Evolutionary conservation across 306 rosid genomes (phyloP).

Genomic region (Datisca glomerata): DNA sequence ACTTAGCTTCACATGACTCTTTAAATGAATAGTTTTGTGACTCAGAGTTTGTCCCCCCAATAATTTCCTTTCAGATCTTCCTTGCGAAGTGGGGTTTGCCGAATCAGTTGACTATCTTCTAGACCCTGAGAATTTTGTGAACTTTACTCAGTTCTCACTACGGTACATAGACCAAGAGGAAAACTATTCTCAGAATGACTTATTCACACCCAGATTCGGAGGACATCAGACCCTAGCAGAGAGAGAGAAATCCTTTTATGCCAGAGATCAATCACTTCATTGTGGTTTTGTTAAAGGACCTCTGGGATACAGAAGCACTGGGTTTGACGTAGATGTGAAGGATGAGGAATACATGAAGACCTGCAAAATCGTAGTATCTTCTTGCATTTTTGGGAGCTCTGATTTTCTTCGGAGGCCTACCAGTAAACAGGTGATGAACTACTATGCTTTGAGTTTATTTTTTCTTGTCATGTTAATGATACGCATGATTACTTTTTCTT

Average conservation of each 20-base stretch:
- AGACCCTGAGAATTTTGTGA: slow-evolving; percentile 47
- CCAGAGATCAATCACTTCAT: slow-evolving; percentile 53
- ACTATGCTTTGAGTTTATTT: background rate
- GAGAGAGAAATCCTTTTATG: slow-evolving; percentile 70
- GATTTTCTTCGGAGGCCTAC: slow-evolving; percentile 92
- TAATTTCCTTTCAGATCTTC: slow-evolving; percentile 44
- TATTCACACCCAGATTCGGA: slow-evolving; percentile 63
- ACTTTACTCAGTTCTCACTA: slow-evolving; percentile 47
- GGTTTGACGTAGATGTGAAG: slow-evolving; percentile 63
- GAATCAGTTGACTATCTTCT: slow-evolving; percentile 47
- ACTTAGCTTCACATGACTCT: background rate
- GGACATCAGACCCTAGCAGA: slow-evolving; percentile 70
- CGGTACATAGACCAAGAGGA: slow-evolving; percentile 52
- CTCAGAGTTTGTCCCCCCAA: slow-evolving; percentile 17
- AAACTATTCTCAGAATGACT: slow-evolving; percentile 12
- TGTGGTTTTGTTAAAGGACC: slow-evolving; percentile 78
- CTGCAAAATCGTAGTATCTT: slow-evolving; percentile 77
- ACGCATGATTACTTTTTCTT: no score
- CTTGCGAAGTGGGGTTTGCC: slow-evolving; percentile 55
- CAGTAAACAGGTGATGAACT: slow-evolving; percentile 45
- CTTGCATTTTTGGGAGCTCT: slow-evolving; percentile 95
- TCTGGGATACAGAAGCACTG: slow-evolving; percentile 47
- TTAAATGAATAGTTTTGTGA: slow-evolving; percentile 4
- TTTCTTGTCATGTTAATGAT: no score
- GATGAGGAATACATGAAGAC: slow-evolving; percentile 55